Base-by-base conservation (phyloP, 345 rosid genomes). In the Acer yangbiense region DNA sequence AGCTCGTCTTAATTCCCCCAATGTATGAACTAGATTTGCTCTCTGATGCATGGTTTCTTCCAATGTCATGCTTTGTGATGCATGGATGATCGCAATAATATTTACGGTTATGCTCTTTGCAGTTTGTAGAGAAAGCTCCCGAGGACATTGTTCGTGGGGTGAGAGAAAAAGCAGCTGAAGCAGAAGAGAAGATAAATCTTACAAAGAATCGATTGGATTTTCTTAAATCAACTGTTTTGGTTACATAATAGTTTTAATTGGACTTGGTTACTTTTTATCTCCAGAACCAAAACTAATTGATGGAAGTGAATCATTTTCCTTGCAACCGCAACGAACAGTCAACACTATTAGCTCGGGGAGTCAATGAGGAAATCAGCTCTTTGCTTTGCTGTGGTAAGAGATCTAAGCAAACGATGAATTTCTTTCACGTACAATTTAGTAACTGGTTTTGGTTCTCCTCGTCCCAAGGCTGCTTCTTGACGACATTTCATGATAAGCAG, bases 71-170 rank as follows among this genome's bases (percentile, higher is more conserved):
- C 44, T 9, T 16, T 17, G 12, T 43, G 46, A 43, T 43, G 12
- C 50, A 46, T 70, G 16, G 35, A 77, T 73, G 46, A 50, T 57
- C 12, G 0, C 23, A 7, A 35, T 67, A 43, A 58, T 18, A 43
- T 67, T 64, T 23, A 67, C 72, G 12, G 18, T 41, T 76, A 48
- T 79, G 12, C 57, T n/a, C 65, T 39, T 29, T 83, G 77, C 90
- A 92, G 98, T 96, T 92, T 68, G 78, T 90, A 69, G 95, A 92
- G 87, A 93, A 85, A 83, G 98, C 98, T 82, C 97, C 97, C 0
- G 89, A 91, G 87, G 90, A 93, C 82, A 87, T 96, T 39, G 99
- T 96, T 35, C 87, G 86, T 18, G 91, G 95, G 32, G 97, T 91
- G 61, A 77, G 74, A 80, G 95, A 91, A 80, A 91, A 95, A 84